These are phyloP conservation scores for Chlamydomonas sphaeroides DNA, from an alignment of 139 green algal genomes.

Conservation along the genomic window DNA sequence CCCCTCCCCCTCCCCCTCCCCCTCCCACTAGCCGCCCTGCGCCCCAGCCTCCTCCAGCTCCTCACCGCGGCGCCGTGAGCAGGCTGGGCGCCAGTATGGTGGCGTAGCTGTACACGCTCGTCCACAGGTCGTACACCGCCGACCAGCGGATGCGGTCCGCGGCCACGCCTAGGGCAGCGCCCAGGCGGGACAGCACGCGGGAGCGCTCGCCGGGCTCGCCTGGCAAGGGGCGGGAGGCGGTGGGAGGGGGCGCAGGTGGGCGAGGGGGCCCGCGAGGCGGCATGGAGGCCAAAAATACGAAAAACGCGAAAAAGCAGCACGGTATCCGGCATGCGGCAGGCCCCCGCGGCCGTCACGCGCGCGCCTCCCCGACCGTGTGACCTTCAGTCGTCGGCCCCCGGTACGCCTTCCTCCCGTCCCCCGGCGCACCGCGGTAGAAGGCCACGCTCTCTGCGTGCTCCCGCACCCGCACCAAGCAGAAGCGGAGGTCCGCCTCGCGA, in stretches of 20 bases:
- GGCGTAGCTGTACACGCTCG: constrained; percentile 75
- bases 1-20: not conserved
- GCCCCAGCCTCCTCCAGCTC: not conserved
- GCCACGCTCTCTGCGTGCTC: constrained; percentile 92
- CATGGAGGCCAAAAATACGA: too few relatives aligned
- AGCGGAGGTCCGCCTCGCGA: constrained; percentile 88
- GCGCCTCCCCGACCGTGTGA: too few relatives aligned
- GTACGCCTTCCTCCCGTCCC: too few relatives aligned
- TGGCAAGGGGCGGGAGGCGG: not conserved
- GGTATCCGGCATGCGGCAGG: too few relatives aligned
- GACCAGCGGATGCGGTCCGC: constrained; percentile 58
- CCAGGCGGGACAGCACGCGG: constrained; percentile 36
- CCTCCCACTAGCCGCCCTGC: not conserved
- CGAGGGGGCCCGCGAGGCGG: not conserved
- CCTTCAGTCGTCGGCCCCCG: too few relatives aligned
- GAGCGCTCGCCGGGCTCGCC: constrained; percentile 39
- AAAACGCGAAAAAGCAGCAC: too few relatives aligned
- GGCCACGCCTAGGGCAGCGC: constrained; percentile 39
- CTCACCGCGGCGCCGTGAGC: constrained; percentile 75
- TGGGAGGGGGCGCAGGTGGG: not conserved
- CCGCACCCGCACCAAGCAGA: constrained; percentile 84
- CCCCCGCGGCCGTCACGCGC: too few relatives aligned
- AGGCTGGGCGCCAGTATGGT: constrained; percentile 86
- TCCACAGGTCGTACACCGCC: constrained; percentile 75
- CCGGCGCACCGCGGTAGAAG: constrained; percentile 83